Evolutionary conservation across 129 eudicot species (phyloP).

Genomic region (Lactuca sativa): DNA sequence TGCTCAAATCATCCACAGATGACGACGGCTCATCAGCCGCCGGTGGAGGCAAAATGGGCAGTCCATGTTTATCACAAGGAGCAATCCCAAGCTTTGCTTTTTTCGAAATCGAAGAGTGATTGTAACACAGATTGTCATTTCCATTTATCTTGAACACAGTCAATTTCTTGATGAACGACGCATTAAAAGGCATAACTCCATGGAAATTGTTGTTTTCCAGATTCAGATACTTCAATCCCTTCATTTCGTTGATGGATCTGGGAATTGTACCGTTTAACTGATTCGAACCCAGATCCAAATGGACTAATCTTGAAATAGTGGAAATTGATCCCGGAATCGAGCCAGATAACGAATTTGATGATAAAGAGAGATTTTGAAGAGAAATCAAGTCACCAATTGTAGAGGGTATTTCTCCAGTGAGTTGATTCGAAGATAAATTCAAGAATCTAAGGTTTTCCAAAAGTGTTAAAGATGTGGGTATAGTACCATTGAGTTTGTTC

Average conservation of each 20-base stretch:
- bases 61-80: constrained; percentile 80
- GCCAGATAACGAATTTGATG: constrained; percentile 63
- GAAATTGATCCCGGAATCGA: constrained; percentile 52
- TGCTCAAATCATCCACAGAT: constrained; percentile 21
- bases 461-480: constrained; percentile 54
- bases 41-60: constrained; percentile 61
- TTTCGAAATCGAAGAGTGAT: constrained; percentile 47
- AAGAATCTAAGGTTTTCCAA: constrained; percentile 45
- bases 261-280: constrained; percentile 68
- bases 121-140: constrained; percentile 67
- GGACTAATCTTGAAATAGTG: constrained; percentile 42
- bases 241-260: constrained; percentile 47
- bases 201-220: constrained; percentile 69
- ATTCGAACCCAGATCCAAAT: constrained; percentile 71
- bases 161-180: constrained; percentile 51
- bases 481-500: constrained; percentile 57
- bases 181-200: constrained; percentile 80
- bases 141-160: constrained; percentile 60
- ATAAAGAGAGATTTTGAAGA: constrained; percentile 51
- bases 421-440: constrained; percentile 59
- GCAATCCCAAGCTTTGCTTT: constrained; percentile 79
- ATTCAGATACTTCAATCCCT: constrained; percentile 60
- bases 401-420: constrained; percentile 53
- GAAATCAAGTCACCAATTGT: constrained; percentile 55
- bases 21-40: constrained; percentile 39